A percentile compares a stretch with the other conserved stretches of the same genome.
Evolutionary conservation across 805 yeast species (phyloP).

Genomic region (Starmerella vitae): DNA sequence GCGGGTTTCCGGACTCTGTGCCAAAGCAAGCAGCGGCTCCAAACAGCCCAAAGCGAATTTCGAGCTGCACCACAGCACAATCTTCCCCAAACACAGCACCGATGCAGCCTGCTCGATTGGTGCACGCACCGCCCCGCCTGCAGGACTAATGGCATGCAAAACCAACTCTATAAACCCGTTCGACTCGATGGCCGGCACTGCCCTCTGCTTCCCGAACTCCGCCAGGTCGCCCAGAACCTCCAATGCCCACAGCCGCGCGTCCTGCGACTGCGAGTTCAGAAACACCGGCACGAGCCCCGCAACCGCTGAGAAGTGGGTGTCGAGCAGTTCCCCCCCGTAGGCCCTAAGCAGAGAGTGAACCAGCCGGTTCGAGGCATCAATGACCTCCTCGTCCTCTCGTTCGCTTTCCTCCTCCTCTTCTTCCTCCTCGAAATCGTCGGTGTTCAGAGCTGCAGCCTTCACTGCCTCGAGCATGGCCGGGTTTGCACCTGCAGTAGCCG

Average conservation of each 20-base stretch:
- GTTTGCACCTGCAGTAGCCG: slow-evolving; percentile 2
- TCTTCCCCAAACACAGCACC: slow-evolving; percentile 67
- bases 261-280: slow-evolving; percentile 38
- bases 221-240: slow-evolving; percentile 68
- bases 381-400: slow-evolving; percentile 74
- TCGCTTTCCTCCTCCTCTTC: slow-evolving; percentile 75
- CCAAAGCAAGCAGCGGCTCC: slow-evolving; percentile 59
- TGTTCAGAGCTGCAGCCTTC: slow-evolving; percentile 19
- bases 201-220: slow-evolving; percentile 61
- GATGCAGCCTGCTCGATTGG: slow-evolving; percentile 76
- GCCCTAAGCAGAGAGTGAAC: slow-evolving; percentile 57
- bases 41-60: slow-evolving; percentile 57
- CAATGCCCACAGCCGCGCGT: slow-evolving; percentile 61
- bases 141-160: neutral
- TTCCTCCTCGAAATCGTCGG: slow-evolving; percentile 45
- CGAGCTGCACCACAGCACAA: slow-evolving; percentile 71
- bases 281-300: slow-evolving; percentile 48
- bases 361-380: slow-evolving; percentile 73
- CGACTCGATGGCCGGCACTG: slow-evolving; percentile 50
- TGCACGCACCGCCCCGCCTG: slow-evolving; percentile 17
- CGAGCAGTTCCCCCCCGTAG: slow-evolving; percentile 29
- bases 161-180: slow-evolving; percentile 26
- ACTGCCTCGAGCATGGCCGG: slow-evolving; percentile 1
- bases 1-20: slow-evolving; percentile 65
- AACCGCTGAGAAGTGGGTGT: slow-evolving; percentile 5